Conservation (phyloP, 2,329 filamentous ascomycete genomes). For the Colletotrichum echinochloae region DNA sequence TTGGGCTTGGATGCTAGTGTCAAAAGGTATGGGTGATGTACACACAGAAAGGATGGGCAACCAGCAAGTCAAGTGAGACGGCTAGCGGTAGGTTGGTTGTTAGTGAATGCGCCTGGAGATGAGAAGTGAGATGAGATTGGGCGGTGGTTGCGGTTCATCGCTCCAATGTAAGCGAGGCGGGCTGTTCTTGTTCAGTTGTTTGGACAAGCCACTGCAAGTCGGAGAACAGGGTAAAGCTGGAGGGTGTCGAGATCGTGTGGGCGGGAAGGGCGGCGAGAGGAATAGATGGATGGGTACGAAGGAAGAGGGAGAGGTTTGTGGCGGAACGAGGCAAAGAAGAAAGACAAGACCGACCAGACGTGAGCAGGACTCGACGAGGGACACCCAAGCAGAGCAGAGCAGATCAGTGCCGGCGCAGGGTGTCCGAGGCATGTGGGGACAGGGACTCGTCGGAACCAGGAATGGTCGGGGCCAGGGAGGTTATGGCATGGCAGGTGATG, state of each 20-base stretch:
- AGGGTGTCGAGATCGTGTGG: neutral
- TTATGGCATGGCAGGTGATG: conserved; percentile 11
- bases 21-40: conserved; percentile 33
- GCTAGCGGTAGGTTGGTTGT: too few relatives aligned
- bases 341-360: conserved; percentile 31
- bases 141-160: conserved; percentile 23
- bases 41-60: conserved; percentile 9
- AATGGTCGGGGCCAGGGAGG: conserved; percentile 1
- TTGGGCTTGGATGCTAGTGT: conserved; percentile 35
- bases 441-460: conserved; percentile 15
- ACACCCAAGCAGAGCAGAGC: conserved; percentile 20
- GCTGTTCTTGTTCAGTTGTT: neutral
- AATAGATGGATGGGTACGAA: too few relatives aligned
- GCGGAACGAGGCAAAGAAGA: conserved; percentile 27
- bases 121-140: conserved; percentile 18
- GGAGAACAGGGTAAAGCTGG: neutral
- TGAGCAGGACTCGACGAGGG: neutral
- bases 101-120: neutral
- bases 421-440: conserved; percentile 17
- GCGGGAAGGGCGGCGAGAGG: neutral
- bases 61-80: conserved; percentile 4
- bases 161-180: conserved; percentile 7
- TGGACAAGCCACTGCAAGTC: neutral
- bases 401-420: conserved; percentile 35
- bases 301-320: conserved; percentile 22